phyloP scores from a whole-genome alignment of 2,329 filamentous ascomycete species.

The Penicillium glabrum region DNA sequence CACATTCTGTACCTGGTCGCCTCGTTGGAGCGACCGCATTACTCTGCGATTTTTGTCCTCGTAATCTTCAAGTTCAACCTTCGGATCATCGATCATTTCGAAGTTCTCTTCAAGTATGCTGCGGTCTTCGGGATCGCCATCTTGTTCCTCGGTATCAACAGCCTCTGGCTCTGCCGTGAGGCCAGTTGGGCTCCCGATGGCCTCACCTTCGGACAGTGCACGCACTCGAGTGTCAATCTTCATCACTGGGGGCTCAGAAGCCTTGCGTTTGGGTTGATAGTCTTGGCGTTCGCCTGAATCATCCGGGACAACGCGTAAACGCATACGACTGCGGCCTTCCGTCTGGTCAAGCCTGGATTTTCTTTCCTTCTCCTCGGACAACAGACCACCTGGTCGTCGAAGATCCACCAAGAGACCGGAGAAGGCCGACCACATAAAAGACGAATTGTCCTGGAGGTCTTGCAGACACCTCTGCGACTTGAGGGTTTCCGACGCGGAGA shows the following conservation, averaged over 20 bases:
- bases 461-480: slow-evolving; percentile 88
- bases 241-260: slow-evolving; percentile 51
- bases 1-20: slow-evolving; percentile 88
- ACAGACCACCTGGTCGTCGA: slow-evolving; percentile 75
- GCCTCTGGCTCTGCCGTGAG: slow-evolving; percentile 34
- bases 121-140: slow-evolving; percentile 36
- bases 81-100: slow-evolving; percentile 91
- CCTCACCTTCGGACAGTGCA: slow-evolving; percentile 42
- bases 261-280: slow-evolving; percentile 81
- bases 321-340: slow-evolving; percentile 93
- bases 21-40: slow-evolving; percentile 86
- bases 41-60: slow-evolving; percentile 99
- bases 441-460: slow-evolving; percentile 87
- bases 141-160: slow-evolving; percentile 30
- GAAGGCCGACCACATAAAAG: slow-evolving; percentile 73
- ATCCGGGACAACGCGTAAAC: slow-evolving; percentile 81
- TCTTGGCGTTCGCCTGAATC: slow-evolving; percentile 65
- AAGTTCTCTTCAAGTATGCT: slow-evolving; percentile 79
- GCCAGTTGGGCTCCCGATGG: slow-evolving; percentile 37
- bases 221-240: slow-evolving; percentile 49
- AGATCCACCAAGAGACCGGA: slow-evolving; percentile 77
- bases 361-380: slow-evolving; percentile 62
- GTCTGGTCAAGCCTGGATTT: slow-evolving; percentile 96
- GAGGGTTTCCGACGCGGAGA: slow-evolving; percentile 85
- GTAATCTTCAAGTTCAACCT: slow-evolving; percentile 78